Percentiles rank a stretch among this genome's conserved stretches.
Evolutionary conservation across 768 basidiomycete genomes (phyloP).

Genomic region (Kwoniella sp.): DNA sequence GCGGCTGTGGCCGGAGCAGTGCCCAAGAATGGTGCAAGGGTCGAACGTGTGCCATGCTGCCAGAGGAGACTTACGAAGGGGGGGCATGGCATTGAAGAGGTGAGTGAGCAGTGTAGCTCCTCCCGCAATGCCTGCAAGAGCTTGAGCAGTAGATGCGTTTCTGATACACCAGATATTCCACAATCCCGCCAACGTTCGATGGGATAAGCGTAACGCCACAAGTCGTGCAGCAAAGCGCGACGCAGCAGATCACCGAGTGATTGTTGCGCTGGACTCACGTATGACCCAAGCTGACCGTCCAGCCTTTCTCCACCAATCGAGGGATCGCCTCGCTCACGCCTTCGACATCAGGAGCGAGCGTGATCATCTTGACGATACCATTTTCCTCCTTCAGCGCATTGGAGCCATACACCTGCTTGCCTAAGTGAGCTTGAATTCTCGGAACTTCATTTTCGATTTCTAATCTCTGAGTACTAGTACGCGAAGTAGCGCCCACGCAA

Average conservation of each 20-base stretch:
- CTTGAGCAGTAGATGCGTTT: slow-evolving; percentile 72
- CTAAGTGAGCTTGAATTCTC: slow-evolving; percentile 59
- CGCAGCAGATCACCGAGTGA: neutral
- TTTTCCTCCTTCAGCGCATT: neutral
- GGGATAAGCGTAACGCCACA: no score
- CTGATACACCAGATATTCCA: slow-evolving; percentile 57
- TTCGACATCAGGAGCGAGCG: slow-evolving; percentile 80
- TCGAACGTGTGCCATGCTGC: neutral
- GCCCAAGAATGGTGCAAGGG: no score
- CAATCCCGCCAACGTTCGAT: no score
- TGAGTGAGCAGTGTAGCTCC: slow-evolving; percentile 89
- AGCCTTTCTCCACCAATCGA: slow-evolving; percentile 66
- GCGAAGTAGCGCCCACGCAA: no score
- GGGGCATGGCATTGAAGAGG: slow-evolving; percentile 67
- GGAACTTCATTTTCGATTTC: no score
- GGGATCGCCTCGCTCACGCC: slow-evolving; percentile 75
- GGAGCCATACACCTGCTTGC: slow-evolving; percentile 9
- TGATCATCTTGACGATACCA: slow-evolving; percentile 73
- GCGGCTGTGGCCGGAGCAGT: no score
- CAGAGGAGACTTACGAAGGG: slow-evolving; percentile 2
- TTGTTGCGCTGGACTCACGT: slow-evolving; percentile 61
- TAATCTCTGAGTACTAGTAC: neutral
- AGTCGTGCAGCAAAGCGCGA: no score
- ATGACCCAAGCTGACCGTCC: slow-evolving; percentile 85
- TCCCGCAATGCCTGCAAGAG: slow-evolving; percentile 68